phyloP scores from a whole-genome alignment of 768 basidiomycete genomes.

The Lactarius pseudohatsudake region DNA sequence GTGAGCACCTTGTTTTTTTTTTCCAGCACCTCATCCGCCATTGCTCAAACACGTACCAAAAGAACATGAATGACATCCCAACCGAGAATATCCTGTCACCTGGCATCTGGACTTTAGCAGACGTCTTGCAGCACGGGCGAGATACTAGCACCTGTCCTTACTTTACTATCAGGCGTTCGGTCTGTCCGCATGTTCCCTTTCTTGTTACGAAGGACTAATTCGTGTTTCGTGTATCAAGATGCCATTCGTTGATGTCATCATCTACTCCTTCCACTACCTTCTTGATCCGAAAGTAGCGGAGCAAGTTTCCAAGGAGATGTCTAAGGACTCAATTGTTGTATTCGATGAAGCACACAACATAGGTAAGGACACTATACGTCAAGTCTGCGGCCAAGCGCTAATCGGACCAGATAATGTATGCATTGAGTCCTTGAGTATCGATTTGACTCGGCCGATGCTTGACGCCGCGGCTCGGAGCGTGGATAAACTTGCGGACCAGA shows the following conservation, averaged over 20 bases:
- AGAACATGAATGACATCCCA: constrained; percentile 85
- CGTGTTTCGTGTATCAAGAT: constrained; percentile 51
- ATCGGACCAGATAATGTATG: constrained; percentile 83
- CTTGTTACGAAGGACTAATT: background rate
- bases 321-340: constrained; percentile 97
- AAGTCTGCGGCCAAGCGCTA: constrained; percentile 15
- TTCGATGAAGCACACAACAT: constrained; percentile 99
- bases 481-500: constrained; percentile 80
- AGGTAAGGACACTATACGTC: constrained; percentile 45
- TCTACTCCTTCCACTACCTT: constrained; percentile 98
- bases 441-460: constrained; percentile 95
- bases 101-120: constrained; percentile 93
- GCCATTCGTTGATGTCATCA: constrained; percentile 93
- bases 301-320: constrained; percentile 96
- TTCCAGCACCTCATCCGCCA: constrained; percentile 13
- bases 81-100: constrained; percentile 77
- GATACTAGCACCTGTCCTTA: constrained; percentile 91
- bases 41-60: constrained; percentile 13
- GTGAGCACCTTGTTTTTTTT: constrained; percentile 44
- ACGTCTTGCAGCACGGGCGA: constrained; percentile 84
- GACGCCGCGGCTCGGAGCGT: constrained; percentile 92
- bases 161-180: constrained; percentile 95
- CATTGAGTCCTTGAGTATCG: constrained; percentile 97
- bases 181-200: constrained; percentile 37
- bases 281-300: constrained; percentile 99